phyloP scores from a whole-genome alignment of 805 yeast species.

The Myxozyma melibiosi region DNA sequence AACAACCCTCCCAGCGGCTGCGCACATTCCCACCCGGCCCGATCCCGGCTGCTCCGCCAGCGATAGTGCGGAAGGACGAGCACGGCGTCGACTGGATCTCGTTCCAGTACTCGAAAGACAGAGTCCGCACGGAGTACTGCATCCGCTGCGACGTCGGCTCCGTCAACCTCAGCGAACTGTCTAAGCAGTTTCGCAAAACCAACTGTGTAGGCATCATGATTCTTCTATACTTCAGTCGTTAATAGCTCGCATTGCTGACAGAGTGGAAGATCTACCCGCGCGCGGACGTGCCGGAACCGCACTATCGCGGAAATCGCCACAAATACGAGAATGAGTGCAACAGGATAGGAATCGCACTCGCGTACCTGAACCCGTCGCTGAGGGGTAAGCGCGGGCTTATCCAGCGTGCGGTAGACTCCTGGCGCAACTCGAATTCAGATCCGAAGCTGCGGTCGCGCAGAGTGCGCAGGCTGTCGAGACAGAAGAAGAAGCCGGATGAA shows the following conservation, averaged over 20 bases:
- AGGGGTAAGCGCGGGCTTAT: conserved; percentile 50
- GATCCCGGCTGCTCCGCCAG: conserved; percentile 38
- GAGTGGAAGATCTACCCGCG: conserved; percentile 46
- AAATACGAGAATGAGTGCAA: conserved; percentile 53
- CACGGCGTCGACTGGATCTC: conserved; percentile 40
- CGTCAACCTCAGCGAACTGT: conserved; percentile 36
- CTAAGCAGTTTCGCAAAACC: conserved; percentile 42
- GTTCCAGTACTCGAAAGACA: conserved; percentile 42
- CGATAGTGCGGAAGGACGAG: conserved; percentile 36
- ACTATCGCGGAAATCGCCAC: conserved; percentile 51
- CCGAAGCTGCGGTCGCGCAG: conserved; percentile 49
- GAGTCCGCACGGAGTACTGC: conserved; percentile 38
- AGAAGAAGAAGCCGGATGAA: conserved; percentile 6
- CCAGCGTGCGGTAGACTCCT: conserved; percentile 56
- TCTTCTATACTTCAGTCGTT: not conserved
- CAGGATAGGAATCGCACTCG: conserved; percentile 53
- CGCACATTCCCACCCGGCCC: conserved; percentile 37
- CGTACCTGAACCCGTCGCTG: conserved; percentile 49
- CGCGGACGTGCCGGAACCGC: conserved; percentile 49
- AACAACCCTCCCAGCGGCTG: not conserved
- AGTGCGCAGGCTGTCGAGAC: conserved; percentile 42
- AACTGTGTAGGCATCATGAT: conserved; percentile 44
- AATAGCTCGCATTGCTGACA: not conserved
- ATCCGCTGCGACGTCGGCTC: conserved; percentile 44
- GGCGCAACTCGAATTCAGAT: conserved; percentile 53